Base-by-base conservation (phyloP, 179 eudicot genomes). In the Patellifolia procumbens region DNA sequence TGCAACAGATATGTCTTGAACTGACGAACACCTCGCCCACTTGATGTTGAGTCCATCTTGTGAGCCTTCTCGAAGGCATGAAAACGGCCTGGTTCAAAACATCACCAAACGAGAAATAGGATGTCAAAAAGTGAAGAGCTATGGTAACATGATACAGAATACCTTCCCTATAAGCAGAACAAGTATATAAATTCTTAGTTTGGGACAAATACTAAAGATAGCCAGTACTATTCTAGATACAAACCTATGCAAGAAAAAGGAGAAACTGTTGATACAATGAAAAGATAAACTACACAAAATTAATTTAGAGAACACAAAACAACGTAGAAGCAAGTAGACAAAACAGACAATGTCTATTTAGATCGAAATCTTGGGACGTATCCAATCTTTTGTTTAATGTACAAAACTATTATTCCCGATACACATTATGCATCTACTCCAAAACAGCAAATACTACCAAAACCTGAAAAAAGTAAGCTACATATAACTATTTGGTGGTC, bases 1-100 rank as follows among this genome's bases (percentile, higher is more conserved):
- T 86, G 94, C 78, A 93, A 79, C 62, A 93, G 78, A 81, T 89
- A 90, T 8, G 99, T 96, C 89, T 96, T 96, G 77, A 96, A 96
- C 76, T 96, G 99, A 71, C 99, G 90, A 80, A 96, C 97, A 34
- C 99, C 98, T 78, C 99, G 88, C 64, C 99, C 98, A 70, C 85
- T 82, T 52, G 99, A 96, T 34, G 85, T 86, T 60, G 94, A 91
- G 84, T 96, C 98, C 97, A 89, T 86, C 83, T 85, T 81, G 76
- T 96, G 99, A 77, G 96, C 92, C 84, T 85, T 90, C 86, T 96
- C 99, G 78, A 96, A 89, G 65, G 99, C 99, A 88, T 93, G 92
- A 81, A 93, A 93, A 62, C 97, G 99, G 69, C 99, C 99, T 96
- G 78, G 51, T 80, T 43, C 29, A 82, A 37, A 82, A 43, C 49